phyloP scores from a whole-genome alignment of 768 basidiomycete genomes.

The Auricularia cornea region DNA sequence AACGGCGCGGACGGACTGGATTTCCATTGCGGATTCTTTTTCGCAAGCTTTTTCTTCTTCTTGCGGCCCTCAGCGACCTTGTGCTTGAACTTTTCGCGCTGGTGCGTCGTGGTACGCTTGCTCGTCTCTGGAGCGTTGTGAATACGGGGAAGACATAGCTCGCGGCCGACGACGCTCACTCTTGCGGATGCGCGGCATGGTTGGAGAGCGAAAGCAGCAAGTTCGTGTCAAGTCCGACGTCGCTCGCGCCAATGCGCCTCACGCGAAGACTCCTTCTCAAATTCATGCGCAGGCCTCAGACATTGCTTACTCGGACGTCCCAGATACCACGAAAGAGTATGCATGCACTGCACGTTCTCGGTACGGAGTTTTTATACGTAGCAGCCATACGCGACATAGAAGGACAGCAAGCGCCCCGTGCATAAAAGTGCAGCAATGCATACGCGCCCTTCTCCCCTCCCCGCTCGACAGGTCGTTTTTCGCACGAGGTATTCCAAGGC shows the following conservation, averaged over 20 bases:
- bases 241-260: no score
- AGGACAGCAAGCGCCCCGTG: background rate
- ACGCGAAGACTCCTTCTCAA: no score
- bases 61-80: constrained; percentile 70
- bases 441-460: background rate
- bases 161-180: constrained; percentile 6
- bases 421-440: background rate
- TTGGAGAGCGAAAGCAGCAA: background rate
- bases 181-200: constrained; percentile 18
- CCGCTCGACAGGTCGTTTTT: background rate
- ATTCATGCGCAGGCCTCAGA: no score
- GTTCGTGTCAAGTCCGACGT: background rate
- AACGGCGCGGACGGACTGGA: constrained; percentile 50
- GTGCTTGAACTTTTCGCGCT: constrained; percentile 63
- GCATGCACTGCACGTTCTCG: background rate
- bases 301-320: background rate
- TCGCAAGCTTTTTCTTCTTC: constrained; percentile 65
- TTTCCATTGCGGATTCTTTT: constrained; percentile 83
- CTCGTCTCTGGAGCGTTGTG: constrained; percentile 58
- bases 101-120: constrained; percentile 65
- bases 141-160: background rate
- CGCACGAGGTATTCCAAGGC: background rate
- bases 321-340: background rate
- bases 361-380: constrained; percentile 1
- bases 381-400: background rate